Evolutionary conservation across 495 filamentous ascomycete genomes (phyloP), one percentile per base, ranked within the genome.

Genomic region (Annulohypoxylon nitens): DNA sequence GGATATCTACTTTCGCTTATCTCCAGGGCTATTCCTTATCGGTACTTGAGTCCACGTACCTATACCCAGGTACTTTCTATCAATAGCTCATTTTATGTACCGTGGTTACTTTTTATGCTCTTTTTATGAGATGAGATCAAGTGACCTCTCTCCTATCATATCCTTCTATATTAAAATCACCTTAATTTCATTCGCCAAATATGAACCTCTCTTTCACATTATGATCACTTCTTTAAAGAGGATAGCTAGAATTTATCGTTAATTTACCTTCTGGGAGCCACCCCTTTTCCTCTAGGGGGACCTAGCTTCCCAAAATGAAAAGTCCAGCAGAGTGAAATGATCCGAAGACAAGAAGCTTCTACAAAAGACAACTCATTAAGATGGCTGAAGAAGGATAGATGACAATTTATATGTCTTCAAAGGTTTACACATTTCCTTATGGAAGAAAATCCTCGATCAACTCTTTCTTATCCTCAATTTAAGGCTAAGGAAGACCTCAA

Each of bases 11-110:
- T 47, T 47, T 47, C 43, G 43, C 43, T 47, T 47, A 20, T 47
- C 43, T 47, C 43, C 43, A 47, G 43, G 43, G 43, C 43, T 47
- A 20, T 47, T 47, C 43, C 43, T 47, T 47, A 47, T 47, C 43
- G 43, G 41, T 16, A 45, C 14, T n/a, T n/a, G n/a, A n/a, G n/a
- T n/a, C n/a, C n/a, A n/a, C n/a, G n/a, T n/a, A n/a, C n/a, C n/a
- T n/a, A 3, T 20, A 47, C 43, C 6, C 14, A n/a, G 39, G 12
- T 43, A 43, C 39, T 43, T n/a, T 43, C 12, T 43, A 43, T n/a
- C 10, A 14, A 43, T 43, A 43, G 39, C 39, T n/a, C 39, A 43
- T 14, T 4, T 43, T 47, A 47, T 47, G 43, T 47, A 47, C 16
- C 16, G 3, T 18, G 43, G 43, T 47, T 18, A n/a, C 43, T 30